phyloP scores from a whole-genome alignment of 495 filamentous ascomycete genomes.

The Pseudomonodictys pantanalensis region DNA sequence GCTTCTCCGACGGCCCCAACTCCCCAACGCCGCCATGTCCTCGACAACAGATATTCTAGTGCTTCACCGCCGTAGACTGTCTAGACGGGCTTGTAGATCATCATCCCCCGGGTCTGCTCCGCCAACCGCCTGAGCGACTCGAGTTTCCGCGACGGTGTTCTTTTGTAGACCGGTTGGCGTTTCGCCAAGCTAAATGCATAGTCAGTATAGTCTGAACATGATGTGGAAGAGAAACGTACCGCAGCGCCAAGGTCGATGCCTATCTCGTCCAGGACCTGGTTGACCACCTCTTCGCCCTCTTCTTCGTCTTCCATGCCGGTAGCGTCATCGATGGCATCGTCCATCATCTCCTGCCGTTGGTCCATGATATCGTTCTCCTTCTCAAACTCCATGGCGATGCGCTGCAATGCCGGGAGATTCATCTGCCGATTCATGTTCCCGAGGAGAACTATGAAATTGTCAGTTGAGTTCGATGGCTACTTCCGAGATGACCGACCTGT shows the following conservation, averaged over 20 bases:
- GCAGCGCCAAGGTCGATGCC: slow-evolving; percentile 85
- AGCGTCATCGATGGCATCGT: slow-evolving; percentile 98
- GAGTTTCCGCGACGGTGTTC: slow-evolving; percentile 40
- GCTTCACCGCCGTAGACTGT: slow-evolving; percentile 41
- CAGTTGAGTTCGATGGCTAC: not conserved
- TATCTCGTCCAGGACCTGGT: slow-evolving; percentile 94
- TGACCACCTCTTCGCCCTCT: slow-evolving; percentile 92
- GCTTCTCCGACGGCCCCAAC: not conserved
- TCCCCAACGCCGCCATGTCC: not conserved
- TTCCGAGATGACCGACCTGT: slow-evolving; percentile 48
- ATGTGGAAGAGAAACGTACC: slow-evolving; percentile 55
- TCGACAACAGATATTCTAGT: not conserved
- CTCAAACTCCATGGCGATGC: slow-evolving; percentile 99
- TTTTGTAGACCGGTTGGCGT: slow-evolving; percentile 46
- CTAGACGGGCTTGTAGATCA: slow-evolving; percentile 48
- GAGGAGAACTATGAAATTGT: slow-evolving; percentile 55
- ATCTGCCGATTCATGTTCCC: slow-evolving; percentile 96
- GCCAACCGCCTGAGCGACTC: slow-evolving; percentile 46
- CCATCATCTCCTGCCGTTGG: slow-evolving; percentile 99
- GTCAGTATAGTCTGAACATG: slow-evolving; percentile 22
- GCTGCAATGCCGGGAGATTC: slow-evolving; percentile 91
- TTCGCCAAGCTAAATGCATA: slow-evolving; percentile 43
- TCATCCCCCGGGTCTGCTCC: slow-evolving; percentile 46
- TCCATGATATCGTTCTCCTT: slow-evolving; percentile 99
- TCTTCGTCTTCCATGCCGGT: slow-evolving; percentile 88